These are phyloP conservation scores for Fraxinus greggii DNA, from an alignment of 305 asterid species.

Conservation along the genomic window DNA sequence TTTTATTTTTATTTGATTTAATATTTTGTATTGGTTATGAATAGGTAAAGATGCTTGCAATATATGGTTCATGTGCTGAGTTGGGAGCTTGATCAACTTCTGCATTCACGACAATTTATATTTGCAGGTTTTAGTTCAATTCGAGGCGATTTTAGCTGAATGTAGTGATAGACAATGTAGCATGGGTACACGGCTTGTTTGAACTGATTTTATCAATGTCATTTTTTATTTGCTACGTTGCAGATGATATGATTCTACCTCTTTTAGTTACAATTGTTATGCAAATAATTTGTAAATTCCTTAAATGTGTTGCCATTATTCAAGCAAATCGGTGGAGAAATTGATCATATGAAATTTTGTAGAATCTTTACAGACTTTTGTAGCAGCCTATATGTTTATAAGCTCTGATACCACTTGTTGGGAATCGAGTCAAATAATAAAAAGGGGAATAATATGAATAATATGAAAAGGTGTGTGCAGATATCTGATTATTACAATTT, in stretches of 20 bases:
- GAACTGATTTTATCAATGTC: background rate
- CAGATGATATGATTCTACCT: background rate
- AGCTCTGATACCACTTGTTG: too few species aligned
- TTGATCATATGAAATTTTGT: slow-evolving; percentile 4
- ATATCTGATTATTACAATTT: background rate
- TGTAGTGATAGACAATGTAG: background rate
- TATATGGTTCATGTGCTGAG: slow-evolving; percentile 15
- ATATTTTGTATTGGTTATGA: slow-evolving; percentile 8
- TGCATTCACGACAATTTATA: background rate
- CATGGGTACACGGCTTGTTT: background rate
- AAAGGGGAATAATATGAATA: too few species aligned
- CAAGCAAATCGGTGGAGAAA: background rate
- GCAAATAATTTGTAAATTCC: background rate
- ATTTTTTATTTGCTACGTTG: background rate
- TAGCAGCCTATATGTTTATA: too few species aligned
- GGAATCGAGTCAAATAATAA: too few species aligned
- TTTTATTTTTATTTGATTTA: too few species aligned
- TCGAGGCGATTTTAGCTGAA: slow-evolving; percentile 10
- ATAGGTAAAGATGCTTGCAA: slow-evolving; percentile 15
- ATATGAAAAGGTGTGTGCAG: too few species aligned
- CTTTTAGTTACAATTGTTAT: background rate
- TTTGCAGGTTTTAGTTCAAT: background rate
- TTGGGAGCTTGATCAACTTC: slow-evolving; percentile 14
- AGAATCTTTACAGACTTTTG: background rate
- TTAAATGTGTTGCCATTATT: background rate